Conservation (phyloP, 1,284 basidiomycete genomes). For the Trametes pubescens region DNA sequence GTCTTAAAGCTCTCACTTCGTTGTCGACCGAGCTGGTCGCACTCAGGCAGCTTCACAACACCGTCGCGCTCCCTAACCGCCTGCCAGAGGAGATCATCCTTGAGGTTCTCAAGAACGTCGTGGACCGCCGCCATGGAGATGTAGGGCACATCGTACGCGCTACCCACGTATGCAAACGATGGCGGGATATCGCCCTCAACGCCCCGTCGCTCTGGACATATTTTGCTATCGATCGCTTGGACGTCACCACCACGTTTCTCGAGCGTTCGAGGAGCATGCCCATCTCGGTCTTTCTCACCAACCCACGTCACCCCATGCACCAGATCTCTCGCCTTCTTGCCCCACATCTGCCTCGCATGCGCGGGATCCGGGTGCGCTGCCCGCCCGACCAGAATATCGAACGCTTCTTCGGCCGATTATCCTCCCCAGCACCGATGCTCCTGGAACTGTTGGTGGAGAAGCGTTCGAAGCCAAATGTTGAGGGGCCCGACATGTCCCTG, state of each 20-base stretch:
- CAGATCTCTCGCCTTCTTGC: neutral
- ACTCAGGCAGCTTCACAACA: conserved; percentile 9
- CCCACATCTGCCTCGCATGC: conserved; percentile 3
- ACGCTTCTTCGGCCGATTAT: neutral
- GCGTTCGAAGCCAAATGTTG: too few species aligned
- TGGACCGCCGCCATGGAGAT: neutral
- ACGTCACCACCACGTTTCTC: conserved; percentile 1
- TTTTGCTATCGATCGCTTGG: conserved; percentile 2
- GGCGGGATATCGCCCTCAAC: conserved; percentile 16
- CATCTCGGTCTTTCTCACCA: neutral
- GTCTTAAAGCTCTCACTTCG: neutral
- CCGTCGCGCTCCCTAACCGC: conserved; percentile 5
- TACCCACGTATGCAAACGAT: conserved; percentile 17
- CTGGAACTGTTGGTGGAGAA: conserved; percentile 2
- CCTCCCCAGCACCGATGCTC: neutral
- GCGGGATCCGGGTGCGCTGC: neutral
- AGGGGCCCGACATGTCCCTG: neutral
- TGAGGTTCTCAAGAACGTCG: conserved; percentile 6
- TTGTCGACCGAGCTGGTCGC: neutral
- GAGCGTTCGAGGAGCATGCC: conserved; percentile 3
- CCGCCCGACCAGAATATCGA: neutral
- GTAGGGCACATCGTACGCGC: conserved; percentile 1
- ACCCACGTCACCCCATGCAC: neutral
- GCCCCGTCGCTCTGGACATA: conserved; percentile 15
- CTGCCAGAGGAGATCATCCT: conserved; percentile 10